Base-by-base conservation (phyloP, 805 yeast genomes). In the Ogataea wickerhamii region DNA sequence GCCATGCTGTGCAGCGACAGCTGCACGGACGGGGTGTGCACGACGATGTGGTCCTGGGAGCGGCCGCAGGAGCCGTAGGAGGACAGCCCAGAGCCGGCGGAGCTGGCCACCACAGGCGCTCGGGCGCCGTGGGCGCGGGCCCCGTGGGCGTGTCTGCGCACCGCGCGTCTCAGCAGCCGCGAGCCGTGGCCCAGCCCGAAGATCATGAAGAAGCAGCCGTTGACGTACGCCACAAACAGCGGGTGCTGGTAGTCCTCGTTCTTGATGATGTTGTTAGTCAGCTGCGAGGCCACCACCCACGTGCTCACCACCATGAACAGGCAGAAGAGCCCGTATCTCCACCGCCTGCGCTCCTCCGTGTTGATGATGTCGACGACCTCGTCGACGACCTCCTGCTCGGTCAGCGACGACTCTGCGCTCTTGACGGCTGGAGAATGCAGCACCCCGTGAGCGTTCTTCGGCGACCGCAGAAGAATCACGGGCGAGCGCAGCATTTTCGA, bases 221-320 rank as follows among this genome's bases (percentile, higher is more conserved):
- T 68, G 25, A 72, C 47, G 28, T 68, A 65, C 0, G 78, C 63
- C 34, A 73, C 61, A 45, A 75, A 57, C 25, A 68, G 53, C 4
- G 81, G 80, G 41, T 74, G 76, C 24, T 60, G 64, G 48, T 67
- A 75, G 10, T 64, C 66, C 18, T 65, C 71, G 20, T 68, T 70
- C 41, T 75, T 75, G 41, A 74, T 55, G n/a, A 73, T 70, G 4
- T 60, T 51, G 43, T 73, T 75, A 31, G 71, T 71, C 44, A 74
- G 43, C 44, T 74, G 78, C 14, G 71, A 58, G 0, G 78, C 75
- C 3, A 64, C 37, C 25, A 75, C 64, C 78, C 80, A 74, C 1
- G 74, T 63, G 6, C 58, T 38, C 6, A 75, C 62, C 1, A 73
- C 70, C 4, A 71, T 34, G 7, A 66, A 50, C 23, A 75, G 56